phyloP scores from a whole-genome alignment of 306 rosid genomes.

The cucumber (Cucumis sativus) region Cucumber_9930_V3 NC_026655.2:30836001-30836500 shows the following conservation, averaged over 20 bases:
- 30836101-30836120: conserved; percentile 96
- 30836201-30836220: neutral
- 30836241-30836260: no score
- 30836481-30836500: conserved; percentile 91
- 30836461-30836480: conserved; percentile 60
- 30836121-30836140: conserved; percentile 61
- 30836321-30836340: neutral
- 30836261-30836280: neutral
- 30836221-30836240: no score
- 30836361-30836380: neutral
- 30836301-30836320: neutral
- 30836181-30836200: conserved; percentile 44
- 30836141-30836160: conserved; percentile 80
- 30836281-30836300: neutral
- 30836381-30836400: neutral
- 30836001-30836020: conserved; percentile 77
- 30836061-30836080: conserved; percentile 52
- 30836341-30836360: neutral
- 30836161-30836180: conserved; percentile 84
- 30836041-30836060: conserved; percentile 89
- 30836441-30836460: conserved; percentile 48
- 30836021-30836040: conserved; percentile 64
- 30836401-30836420: conserved; percentile 58
- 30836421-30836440: conserved; percentile 56
- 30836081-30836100: conserved; percentile 71